Evolutionary conservation across 2,329 filamentous ascomycete species (phyloP).

Genomic region (Fusarium anthophilum): DNA sequence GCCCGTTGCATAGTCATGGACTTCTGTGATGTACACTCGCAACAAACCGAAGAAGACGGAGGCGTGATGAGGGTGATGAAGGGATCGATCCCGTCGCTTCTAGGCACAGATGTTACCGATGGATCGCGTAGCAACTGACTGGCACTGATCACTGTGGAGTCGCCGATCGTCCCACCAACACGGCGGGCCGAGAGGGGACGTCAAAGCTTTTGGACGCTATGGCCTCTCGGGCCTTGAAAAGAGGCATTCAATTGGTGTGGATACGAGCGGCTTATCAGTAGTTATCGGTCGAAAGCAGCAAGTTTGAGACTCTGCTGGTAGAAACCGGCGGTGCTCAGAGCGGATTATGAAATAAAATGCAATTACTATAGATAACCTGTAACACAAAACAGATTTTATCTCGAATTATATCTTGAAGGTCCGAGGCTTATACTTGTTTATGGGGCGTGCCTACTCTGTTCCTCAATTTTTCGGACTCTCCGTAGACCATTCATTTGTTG

Average conservation of each 20-base stretch:
- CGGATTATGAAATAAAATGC: too few species aligned
- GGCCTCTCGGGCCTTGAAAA: too few species aligned
- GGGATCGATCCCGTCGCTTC: neutral
- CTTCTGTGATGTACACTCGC: neutral
- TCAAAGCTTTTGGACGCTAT: neutral
- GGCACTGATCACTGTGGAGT: neutral
- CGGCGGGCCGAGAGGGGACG: neutral
- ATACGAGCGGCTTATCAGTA: neutral
- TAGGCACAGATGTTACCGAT: neutral
- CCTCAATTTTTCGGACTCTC: too few species aligned
- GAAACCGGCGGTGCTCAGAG: too few species aligned
- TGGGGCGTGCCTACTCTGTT: accelerated
- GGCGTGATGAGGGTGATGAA: neutral
- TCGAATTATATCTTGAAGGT: too few species aligned
- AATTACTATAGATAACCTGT: too few species aligned
- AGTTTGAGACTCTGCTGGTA: too few species aligned
- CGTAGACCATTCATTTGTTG: too few species aligned
- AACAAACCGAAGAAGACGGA: neutral
- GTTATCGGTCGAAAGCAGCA: neutral
- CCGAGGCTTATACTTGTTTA: too few species aligned
- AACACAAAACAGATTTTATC: too few species aligned
- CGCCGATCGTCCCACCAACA: neutral
- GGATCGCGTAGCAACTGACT: neutral
- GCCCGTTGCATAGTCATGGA: neutral
- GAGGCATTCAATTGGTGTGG: neutral